Percentiles rank a stretch among this genome's conserved stretches.
Evolutionary conservation across 306 rosid species (phyloP).

Genomic region (Adenanthera pavonina): DNA sequence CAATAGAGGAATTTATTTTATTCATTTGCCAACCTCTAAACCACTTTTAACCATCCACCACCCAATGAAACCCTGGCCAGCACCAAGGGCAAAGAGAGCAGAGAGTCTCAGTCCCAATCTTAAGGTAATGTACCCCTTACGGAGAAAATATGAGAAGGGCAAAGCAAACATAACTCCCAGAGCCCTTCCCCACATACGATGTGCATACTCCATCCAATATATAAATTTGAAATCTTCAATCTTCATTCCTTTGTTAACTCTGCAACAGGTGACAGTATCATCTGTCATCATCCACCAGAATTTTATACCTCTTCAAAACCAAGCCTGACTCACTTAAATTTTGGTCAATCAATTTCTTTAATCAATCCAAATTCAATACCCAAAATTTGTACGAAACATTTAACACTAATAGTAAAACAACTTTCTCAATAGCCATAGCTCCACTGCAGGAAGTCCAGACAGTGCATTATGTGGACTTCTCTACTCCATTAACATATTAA

Average conservation of each 20-base stretch:
- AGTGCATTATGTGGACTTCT: background rate
- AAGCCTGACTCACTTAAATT: background rate
- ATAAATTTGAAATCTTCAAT: constrained; percentile 62
- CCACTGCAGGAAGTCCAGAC: background rate
- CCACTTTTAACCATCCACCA: constrained; percentile 92
- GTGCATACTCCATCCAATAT: constrained; percentile 78
- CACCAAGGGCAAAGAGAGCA: constrained; percentile 67
- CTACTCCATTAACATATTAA: background rate
- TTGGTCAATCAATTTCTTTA: background rate
- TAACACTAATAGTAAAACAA: background rate
- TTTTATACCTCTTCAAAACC: background rate
- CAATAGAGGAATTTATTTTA: constrained; percentile 34
- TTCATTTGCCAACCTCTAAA: constrained; percentile 41
- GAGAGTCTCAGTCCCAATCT: constrained; percentile 64
- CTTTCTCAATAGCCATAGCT: background rate
- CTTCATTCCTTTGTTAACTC: constrained; percentile 62
- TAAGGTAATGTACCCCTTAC: constrained; percentile 80
- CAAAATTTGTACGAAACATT: background rate
- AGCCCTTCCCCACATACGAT: constrained; percentile 85
- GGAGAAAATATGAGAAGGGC: constrained; percentile 94
- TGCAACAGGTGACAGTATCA: constrained; percentile 38
- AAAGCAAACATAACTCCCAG: constrained; percentile 77
- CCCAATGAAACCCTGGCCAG: constrained; percentile 76
- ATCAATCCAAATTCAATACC: background rate
- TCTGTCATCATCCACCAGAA: background rate